These are phyloP conservation scores for Cinchona pubescens DNA, from an alignment of 257 asterid species.

Conservation along the genomic window DNA sequence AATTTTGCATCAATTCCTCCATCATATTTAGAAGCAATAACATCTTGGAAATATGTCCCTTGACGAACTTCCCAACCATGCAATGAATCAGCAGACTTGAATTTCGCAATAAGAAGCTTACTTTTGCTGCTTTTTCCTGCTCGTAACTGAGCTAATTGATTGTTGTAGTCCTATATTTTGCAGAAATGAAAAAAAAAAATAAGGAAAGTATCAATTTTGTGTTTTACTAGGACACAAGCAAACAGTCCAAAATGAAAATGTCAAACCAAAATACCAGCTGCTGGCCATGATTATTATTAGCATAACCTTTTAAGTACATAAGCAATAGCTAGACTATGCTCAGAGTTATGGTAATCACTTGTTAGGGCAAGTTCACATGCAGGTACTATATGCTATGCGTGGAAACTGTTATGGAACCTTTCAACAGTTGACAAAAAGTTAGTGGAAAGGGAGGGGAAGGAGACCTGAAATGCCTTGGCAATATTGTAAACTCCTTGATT, in stretches of 20 bases:
- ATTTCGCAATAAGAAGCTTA: constrained; percentile 81
- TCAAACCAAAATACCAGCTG: not conserved
- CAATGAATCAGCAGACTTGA: constrained; percentile 77
- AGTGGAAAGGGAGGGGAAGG: not conserved
- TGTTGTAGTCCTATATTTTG: constrained; percentile 70
- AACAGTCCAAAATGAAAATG: not conserved
- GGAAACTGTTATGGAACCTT: not conserved
- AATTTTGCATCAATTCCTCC: constrained; percentile 96
- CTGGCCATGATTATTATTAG: not conserved
- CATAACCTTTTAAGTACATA: not conserved
- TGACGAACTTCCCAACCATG: constrained; percentile 87
- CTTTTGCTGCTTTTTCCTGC: constrained; percentile 99
- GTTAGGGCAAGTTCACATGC: not conserved
- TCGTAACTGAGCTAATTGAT: constrained; percentile 83
- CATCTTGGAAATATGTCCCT: constrained; percentile 91
- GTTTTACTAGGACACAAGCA: not conserved
- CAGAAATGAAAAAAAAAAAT: too few species aligned
- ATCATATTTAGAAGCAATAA: constrained; percentile 67
- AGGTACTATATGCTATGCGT: too few species aligned
- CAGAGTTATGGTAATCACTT: not conserved
- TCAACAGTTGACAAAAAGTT: not conserved
- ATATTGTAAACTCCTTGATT: constrained; percentile 87
- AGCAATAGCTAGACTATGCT: not conserved
- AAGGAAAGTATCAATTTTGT: not conserved
- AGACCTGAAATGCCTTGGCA: constrained; percentile 92